Evolutionary conservation across 768 basidiomycete species (phyloP), one percentile per base, ranked within the genome.

Genomic region (Tricholoma sp.): DNA sequence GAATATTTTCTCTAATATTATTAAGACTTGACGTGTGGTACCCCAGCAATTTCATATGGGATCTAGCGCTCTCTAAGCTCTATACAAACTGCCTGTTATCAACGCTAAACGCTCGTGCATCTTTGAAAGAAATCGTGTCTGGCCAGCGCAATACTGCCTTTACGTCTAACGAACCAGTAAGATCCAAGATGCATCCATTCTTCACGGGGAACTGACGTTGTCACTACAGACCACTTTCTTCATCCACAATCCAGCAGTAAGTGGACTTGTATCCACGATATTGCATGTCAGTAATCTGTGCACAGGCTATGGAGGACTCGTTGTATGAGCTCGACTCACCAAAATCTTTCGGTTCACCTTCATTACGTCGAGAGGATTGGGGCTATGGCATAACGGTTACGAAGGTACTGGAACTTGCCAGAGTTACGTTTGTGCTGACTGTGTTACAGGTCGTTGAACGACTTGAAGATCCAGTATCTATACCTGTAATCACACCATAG

Each of bases 61-160:
- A 80, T 60, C 67, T 81, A 18, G 70, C 77, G 10, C 66, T 81
- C 11, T 72, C 77, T 1, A 80, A 79, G 55, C 69, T 81, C 5
- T 81, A 81, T 62, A 57, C 76, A 27, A 81, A 80, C 55, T 79
- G 77, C 54, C 67, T 80, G 3, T 63, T 81, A 39, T 79, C 78
- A 5, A 77, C 79, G 2, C 70, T 81, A 21, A 80, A 81, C 52
- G 75, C 79, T 22, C 73, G 79, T 7, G 67, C 72, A 10, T 45
- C 65, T 5, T 51, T 77, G 16, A 73, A 74, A 27, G 64, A 65
- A 5, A 60, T 66, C 34, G 64, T 65, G 2, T 65, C 58, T 50
- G 63, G 66, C 8, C 59, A 67, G 5, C 62, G 64, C 22, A 22
- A 24, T 24, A 24, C 21, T 46, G 58, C 59, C 16, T 71, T 69